Conservation (phyloP, 352 stramenopile species). For the Globisporangium takayamanum region DNA sequence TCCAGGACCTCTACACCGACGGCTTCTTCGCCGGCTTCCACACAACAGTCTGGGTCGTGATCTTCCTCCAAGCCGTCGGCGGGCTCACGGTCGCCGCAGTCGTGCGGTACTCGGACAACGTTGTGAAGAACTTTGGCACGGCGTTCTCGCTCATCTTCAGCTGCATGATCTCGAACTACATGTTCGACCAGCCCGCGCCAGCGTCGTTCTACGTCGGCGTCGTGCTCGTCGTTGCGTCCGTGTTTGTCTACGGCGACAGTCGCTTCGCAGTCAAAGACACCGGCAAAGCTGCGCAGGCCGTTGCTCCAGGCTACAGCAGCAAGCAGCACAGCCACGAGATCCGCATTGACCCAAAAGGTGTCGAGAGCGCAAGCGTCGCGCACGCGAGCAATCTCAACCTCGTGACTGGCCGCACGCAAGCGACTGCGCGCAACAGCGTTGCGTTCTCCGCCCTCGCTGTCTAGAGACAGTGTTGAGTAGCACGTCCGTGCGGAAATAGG, state of each 20-base stretch:
- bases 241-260: conserved; percentile 85
- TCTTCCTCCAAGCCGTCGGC: conserved; percentile 78
- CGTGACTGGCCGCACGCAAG: conserved; percentile 14
- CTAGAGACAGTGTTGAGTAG: conserved; percentile 11
- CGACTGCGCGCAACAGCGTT: conserved; percentile 39
- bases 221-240: conserved; percentile 64
- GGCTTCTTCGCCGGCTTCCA: conserved; percentile 84
- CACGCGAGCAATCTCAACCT: not conserved
- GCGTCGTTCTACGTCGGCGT: conserved; percentile 77
- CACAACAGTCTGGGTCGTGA: conserved; percentile 59
- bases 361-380: conserved; percentile 18
- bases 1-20: conserved; percentile 45
- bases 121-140: conserved; percentile 88
- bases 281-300: conserved; percentile 13
- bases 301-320: conserved; percentile 21
- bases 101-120: conserved; percentile 86
- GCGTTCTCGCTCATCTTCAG: conserved; percentile 85
- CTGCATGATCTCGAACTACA: conserved; percentile 87
- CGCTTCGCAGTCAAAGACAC: conserved; percentile 56
- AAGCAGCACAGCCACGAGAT: conserved; percentile 43
- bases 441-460: conserved; percentile 31
- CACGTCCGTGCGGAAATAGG: not conserved
- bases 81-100: conserved; percentile 81
- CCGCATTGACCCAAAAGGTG: conserved; percentile 40
- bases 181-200: conserved; percentile 70